A percentile compares a stretch with the other conserved stretches of the same genome.
phyloP scores from a whole-genome alignment of 805 yeast species.

The Metschnikowia arizonensis region DNA sequence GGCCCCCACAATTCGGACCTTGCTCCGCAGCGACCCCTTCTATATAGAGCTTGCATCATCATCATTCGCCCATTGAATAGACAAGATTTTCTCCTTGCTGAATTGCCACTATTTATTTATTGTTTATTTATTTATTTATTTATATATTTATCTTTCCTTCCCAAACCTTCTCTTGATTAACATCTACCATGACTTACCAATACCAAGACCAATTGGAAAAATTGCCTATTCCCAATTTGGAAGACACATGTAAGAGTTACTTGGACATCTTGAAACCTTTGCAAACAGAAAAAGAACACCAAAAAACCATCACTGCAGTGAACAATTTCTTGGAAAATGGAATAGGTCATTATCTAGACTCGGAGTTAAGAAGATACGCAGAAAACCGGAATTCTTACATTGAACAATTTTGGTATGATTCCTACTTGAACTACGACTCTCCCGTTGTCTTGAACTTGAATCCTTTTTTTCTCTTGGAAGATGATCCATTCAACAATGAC shows the following conservation, averaged over 20 bases:
- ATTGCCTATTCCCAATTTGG: slow-evolving; percentile 77
- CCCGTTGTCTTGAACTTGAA: slow-evolving; percentile 89
- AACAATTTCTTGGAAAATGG: slow-evolving; percentile 48
- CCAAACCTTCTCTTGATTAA: no score
- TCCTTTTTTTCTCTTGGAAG: slow-evolving; percentile 86
- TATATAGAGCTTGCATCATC: slow-evolving; percentile 7
- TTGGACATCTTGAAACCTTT: slow-evolving; percentile 68
- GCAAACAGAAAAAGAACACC: slow-evolving; percentile 73
- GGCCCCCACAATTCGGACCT: slow-evolving; percentile 20
- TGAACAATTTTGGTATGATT: slow-evolving; percentile 93
- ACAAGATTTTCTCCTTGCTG: not conserved
- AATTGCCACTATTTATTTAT: not conserved
- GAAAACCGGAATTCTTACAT: slow-evolving; percentile 71
- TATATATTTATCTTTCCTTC: no score
- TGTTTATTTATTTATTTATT: not conserved
- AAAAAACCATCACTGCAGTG: slow-evolving; percentile 56
- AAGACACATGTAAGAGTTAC: slow-evolving; percentile 63
- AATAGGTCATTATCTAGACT: slow-evolving; percentile 56
- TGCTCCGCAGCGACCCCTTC: slow-evolving; percentile 5
- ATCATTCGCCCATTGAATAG: not conserved
- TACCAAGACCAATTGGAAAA: slow-evolving; percentile 56
- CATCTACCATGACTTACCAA: slow-evolving; percentile 41
- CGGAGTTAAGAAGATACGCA: slow-evolving; percentile 58
- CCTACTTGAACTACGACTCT: slow-evolving; percentile 80
- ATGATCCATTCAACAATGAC: slow-evolving; percentile 76